phyloP scores from a whole-genome alignment of 177 flowering plant species.

The Vitis hybrid region DNA sequence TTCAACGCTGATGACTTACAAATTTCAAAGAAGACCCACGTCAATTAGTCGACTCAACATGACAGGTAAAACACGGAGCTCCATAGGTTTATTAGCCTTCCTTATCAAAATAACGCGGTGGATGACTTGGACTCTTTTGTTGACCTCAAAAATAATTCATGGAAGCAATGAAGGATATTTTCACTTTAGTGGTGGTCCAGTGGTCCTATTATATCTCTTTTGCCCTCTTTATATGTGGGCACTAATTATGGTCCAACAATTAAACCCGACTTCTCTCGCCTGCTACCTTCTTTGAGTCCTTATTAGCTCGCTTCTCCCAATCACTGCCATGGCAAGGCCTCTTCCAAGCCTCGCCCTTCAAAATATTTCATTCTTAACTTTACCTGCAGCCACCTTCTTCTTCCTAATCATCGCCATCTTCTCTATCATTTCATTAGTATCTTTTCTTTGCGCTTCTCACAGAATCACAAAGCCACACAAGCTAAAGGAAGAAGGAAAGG shows the following conservation, averaged over 20 bases:
- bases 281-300: background rate
- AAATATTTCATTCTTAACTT: background rate
- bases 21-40: background rate
- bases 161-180: too few species aligned
- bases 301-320: background rate
- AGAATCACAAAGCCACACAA: constrained; percentile 3
- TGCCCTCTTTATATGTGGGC: too few species aligned
- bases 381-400: constrained; percentile 7
- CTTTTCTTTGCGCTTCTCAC: constrained; percentile 29
- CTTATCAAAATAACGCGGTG: background rate
- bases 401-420: constrained; percentile 8
- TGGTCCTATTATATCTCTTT: too few species aligned
- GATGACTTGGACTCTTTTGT: too few species aligned
- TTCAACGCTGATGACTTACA: background rate
- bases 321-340: constrained; percentile 18
- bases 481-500: background rate
- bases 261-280: background rate
- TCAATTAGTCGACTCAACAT: background rate
- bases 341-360: constrained; percentile 5
- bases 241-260: background rate
- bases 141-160: too few species aligned
- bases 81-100: background rate
- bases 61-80: background rate
- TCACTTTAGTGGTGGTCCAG: too few species aligned
- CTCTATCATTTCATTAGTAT: constrained; percentile 16